phyloP scores from a whole-genome alignment of 225 moss, liverwort and hornwort genomes.

The Neckera pumila region DNA sequence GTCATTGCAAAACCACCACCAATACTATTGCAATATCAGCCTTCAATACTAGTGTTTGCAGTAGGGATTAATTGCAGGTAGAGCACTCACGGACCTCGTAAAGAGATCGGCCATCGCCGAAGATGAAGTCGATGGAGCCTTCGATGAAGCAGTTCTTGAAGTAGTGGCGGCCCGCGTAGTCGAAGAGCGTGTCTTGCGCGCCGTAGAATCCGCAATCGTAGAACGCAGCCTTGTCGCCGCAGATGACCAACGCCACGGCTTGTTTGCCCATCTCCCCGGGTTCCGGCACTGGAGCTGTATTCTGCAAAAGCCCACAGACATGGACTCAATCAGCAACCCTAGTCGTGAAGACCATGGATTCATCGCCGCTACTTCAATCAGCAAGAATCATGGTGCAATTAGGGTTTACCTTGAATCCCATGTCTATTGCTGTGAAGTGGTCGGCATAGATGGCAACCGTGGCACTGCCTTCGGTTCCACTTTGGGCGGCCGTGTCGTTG shows the following conservation, averaged over 20 bases:
- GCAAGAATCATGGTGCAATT: not conserved
- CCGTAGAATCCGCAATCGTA: slow-evolving; percentile 54
- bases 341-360: not conserved
- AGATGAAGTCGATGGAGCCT: slow-evolving; percentile 65
- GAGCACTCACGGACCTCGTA: slow-evolving; percentile 19
- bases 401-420: slow-evolving; percentile 40
- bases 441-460: slow-evolving; percentile 47
- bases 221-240: slow-evolving; percentile 48
- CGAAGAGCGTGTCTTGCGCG: slow-evolving; percentile 46
- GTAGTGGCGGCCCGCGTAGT: slow-evolving; percentile 52
- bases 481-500: slow-evolving; percentile 23
- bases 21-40: not conserved
- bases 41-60: not conserved
- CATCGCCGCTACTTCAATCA: not conserved
- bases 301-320: slow-evolving; percentile 3
- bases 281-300: slow-evolving; percentile 29
- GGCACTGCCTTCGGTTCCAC: slow-evolving; percentile 38
- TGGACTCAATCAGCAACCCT: not conserved
- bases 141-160: slow-evolving; percentile 59
- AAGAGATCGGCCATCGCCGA: slow-evolving; percentile 53
- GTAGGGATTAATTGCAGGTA: not conserved
- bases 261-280: slow-evolving; percentile 47
- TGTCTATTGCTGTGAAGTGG: slow-evolving; percentile 37
- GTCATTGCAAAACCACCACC: not conserved
- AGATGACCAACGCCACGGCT: slow-evolving; percentile 50